Conservation (phyloP, 2,329 filamentous ascomycete species). For the Fusarium proliferatum region DNA sequence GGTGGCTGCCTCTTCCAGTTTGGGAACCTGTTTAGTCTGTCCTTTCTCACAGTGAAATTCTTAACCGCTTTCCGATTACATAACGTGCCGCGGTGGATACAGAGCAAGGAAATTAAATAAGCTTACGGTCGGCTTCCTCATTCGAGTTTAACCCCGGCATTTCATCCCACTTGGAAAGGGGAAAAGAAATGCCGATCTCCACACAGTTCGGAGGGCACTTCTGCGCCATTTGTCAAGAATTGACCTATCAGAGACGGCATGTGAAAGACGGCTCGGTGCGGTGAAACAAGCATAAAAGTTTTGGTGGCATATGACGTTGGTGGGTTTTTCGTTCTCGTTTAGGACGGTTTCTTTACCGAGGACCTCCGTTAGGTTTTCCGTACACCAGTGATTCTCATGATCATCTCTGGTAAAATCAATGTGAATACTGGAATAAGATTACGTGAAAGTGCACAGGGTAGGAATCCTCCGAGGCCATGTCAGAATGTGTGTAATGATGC, state of each 20-base stretch:
- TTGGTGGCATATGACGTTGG: not conserved
- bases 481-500: no score
- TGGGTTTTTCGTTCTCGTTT: no score
- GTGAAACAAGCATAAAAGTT: not conserved
- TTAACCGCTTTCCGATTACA: not conserved
- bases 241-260: not conserved
- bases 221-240: not conserved
- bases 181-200: not conserved
- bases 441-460: no score
- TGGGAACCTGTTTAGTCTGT: not conserved
- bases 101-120: not conserved
- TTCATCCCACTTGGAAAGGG: not conserved
- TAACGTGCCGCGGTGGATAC: not conserved
- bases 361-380: not conserved
- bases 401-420: not conserved
- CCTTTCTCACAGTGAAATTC: not conserved
- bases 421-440: accelerated
- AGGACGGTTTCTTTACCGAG: not conserved
- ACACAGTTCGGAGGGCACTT: not conserved
- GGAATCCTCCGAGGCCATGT: not conserved
- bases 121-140: not conserved
- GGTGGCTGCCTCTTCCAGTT: not conserved
- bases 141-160: not conserved
- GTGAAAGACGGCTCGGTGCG: not conserved
- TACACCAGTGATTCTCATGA: not conserved